Conservation (phyloP, 2,329 filamentous ascomycete species). For the Fusarium beomiforme region DNA sequence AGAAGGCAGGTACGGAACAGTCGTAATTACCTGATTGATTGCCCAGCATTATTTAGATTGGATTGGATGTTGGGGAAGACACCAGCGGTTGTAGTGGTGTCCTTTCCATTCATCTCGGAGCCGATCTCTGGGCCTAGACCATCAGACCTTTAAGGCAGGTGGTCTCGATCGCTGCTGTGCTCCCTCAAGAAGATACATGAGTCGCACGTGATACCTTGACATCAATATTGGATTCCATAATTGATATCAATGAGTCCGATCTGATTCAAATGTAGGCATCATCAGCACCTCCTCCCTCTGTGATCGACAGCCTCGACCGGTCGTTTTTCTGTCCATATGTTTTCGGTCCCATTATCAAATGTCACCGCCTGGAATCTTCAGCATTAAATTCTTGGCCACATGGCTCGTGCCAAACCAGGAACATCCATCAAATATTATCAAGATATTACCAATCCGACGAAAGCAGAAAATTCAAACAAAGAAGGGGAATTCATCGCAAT, state of each 20-base stretch:
- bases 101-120: constrained; percentile 14
- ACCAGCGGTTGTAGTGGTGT: not conserved
- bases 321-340: not conserved
- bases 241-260: constrained; percentile 2
- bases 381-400: constrained; percentile 17
- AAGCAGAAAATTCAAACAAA: constrained; percentile 5
- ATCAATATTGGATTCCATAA: not conserved
- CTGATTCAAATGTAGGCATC: constrained; percentile 5
- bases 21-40: not conserved
- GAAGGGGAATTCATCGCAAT: not conserved
- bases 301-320: constrained; percentile 34
- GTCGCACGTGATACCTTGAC: constrained; percentile 4
- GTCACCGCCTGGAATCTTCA: constrained; percentile 7
- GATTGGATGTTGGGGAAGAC: constrained; percentile 1
- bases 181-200: not conserved
- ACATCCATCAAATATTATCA: not conserved
- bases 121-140: constrained; percentile 15
- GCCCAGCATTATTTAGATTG: not conserved
- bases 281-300: not conserved
- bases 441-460: constrained; percentile 24
- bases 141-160: not conserved
- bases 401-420: constrained; percentile 37
- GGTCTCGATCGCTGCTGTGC: constrained; percentile 12
- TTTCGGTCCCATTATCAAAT: constrained; percentile 14
- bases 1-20: constrained; percentile 26